Conservation (phyloP, 768 basidiomycete genomes). For the Phanerochaete carnosa region DNA sequence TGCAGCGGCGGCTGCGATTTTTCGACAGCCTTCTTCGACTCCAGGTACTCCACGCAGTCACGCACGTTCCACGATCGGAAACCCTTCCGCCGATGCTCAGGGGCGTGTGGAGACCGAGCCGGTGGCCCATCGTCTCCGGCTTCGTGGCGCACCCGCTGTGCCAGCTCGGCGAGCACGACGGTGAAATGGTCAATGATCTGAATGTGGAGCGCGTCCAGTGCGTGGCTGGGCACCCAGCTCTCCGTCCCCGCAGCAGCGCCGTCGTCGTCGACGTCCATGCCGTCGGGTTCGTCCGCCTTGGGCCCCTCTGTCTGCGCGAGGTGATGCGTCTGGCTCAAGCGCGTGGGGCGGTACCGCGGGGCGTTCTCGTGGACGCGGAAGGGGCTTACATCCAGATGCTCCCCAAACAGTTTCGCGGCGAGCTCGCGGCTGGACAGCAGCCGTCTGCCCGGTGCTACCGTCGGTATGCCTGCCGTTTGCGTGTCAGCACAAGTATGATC, state of each 20-base stretch:
- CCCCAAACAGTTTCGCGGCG: constrained; percentile 42
- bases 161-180: constrained; percentile 55
- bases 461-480: neutral
- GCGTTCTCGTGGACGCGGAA: constrained; percentile 32
- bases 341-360: constrained; percentile 18
- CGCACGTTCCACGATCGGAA: constrained; percentile 49
- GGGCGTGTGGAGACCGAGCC: constrained; percentile 44
- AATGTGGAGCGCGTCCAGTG: constrained; percentile 63
- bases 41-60: constrained; percentile 59
- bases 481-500: neutral
- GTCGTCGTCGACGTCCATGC: constrained; percentile 65
- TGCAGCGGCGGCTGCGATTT: constrained; percentile 44
- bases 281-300: constrained; percentile 21
- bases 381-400: constrained; percentile 29
- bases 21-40: constrained; percentile 32
- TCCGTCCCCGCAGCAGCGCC: constrained; percentile 18
- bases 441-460: constrained; percentile 4
- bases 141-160: constrained; percentile 36
- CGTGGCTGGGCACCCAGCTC: constrained; percentile 45
- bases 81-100: constrained; percentile 39
- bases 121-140: constrained; percentile 30
- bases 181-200: constrained; percentile 70
- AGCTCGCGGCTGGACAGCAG: constrained; percentile 49
- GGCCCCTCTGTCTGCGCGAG: constrained; percentile 16
- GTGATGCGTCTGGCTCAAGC: constrained; percentile 6